Evolutionary conservation across 2,329 filamentous ascomycete genomes (phyloP), one percentile per base, ranked within the genome.

Genomic region (Penicillium sp.): DNA sequence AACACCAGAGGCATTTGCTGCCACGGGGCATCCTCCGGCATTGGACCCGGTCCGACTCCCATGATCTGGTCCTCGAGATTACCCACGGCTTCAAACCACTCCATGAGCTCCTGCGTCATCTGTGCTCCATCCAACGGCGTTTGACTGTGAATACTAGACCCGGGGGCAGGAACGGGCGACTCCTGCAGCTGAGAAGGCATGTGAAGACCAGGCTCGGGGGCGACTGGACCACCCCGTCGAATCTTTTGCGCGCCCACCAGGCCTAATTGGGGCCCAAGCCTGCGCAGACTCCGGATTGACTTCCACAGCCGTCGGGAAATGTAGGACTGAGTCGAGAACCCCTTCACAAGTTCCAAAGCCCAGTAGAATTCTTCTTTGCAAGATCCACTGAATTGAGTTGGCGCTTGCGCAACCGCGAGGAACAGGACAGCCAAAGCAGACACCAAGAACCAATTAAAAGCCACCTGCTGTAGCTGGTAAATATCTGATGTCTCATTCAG

Each of bases 381-480:
- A 46, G 79, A 76, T 6, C 76, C 72, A 55, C 81, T 85, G 69
- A 87, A 88, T 19, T 85, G 78, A 0, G 80, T 79, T 0, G 86
- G 86, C 1, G 84, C 83, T 70, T 88, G 86, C 7, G 83, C 83
- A 2, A 88, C 85, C 0, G 86, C 85, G 1, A 89, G 77, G 66
- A 88, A 87, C 1, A 88, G 73, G 0, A 86, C 86, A 1, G 85
- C 86, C 4, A 89, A 74, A 0, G 85, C 86, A 5, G 84, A 85
- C 3, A 87, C 82, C 41, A 88, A 77, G 69, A 88, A 88, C 69
- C 87, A 87, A 68, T 89, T 88, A 76, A 87, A 88, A 53, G 85
- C 79, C 5, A 85, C 81, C 66, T 88, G 86, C 61, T 87, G 85
- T 9, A 81, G 80, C 44, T 80, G 80, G 71, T 88, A 89, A 18